Evolutionary conservation across 2,329 filamentous ascomycete genomes (phyloP).

Genomic region (Nemania abortiva): DNA sequence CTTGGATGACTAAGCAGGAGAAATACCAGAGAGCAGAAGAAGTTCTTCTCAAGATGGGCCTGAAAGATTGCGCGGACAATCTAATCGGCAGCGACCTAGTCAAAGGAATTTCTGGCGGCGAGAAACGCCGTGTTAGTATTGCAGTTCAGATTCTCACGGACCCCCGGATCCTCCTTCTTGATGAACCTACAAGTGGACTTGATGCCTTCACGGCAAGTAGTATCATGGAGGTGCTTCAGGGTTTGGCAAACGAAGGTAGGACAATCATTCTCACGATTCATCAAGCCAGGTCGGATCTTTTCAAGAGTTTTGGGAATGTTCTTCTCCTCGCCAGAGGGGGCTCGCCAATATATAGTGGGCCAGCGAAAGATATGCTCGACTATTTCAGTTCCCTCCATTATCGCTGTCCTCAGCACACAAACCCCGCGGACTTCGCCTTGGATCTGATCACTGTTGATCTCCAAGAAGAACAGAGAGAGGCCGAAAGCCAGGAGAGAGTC

Average conservation of each 20-base stretch:
- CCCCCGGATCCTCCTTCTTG: constrained; percentile 77
- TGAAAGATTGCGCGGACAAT: constrained; percentile 83
- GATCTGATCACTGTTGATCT: constrained; percentile 82
- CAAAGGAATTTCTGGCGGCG: constrained; percentile 83
- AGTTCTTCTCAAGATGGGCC: constrained; percentile 78
- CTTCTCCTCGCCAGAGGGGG: constrained; percentile 78
- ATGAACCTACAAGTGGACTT: constrained; percentile 81
- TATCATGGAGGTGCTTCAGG: constrained; percentile 79
- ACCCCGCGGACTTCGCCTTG: constrained; percentile 82
- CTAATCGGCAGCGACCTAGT: constrained; percentile 77
- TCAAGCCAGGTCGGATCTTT: constrained; percentile 79
- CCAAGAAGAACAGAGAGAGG: constrained; percentile 73
- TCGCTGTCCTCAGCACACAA: constrained; percentile 75
- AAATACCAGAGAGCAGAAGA: constrained; percentile 77
- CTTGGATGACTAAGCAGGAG: constrained; percentile 75
- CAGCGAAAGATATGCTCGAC: constrained; percentile 71
- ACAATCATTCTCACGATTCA: constrained; percentile 66
- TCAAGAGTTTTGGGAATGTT: constrained; percentile 77
- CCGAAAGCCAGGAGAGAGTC: constrained; percentile 72
- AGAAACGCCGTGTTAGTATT: constrained; percentile 82
- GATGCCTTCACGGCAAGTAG: constrained; percentile 83
- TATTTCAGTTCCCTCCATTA: constrained; percentile 73
- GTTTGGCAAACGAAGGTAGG: constrained; percentile 77
- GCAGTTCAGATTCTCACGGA: constrained; percentile 83
- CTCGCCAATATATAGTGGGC: constrained; percentile 74